These are phyloP conservation scores for Suillus tomentosus DNA, from an alignment of 768 basidiomycete species.

Conservation along the genomic window DNA sequence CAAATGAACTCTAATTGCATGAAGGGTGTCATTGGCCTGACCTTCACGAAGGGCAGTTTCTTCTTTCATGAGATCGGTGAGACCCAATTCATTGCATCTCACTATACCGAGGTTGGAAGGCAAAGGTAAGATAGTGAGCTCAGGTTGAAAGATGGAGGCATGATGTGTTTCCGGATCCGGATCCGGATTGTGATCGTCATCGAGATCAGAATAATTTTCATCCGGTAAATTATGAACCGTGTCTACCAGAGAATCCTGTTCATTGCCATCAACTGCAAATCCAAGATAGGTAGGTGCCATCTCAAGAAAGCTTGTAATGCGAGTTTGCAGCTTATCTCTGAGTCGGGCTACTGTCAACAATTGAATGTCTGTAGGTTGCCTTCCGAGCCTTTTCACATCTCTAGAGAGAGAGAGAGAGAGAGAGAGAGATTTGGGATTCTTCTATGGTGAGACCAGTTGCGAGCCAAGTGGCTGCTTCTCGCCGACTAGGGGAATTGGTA, in stretches of 20 bases:
- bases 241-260: not conserved
- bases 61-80: conserved; percentile 3
- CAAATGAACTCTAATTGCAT: conserved; percentile 10
- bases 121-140: not conserved
- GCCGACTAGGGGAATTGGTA: too few species aligned
- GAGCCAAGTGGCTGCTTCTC: too few species aligned
- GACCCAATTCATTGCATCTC: not conserved
- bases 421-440: too few species aligned
- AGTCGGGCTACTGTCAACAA: too few species aligned
- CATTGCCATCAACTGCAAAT: not conserved
- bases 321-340: too few species aligned
- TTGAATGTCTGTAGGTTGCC: too few species aligned
- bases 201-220: not conserved
- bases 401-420: too few species aligned
- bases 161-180: not conserved
- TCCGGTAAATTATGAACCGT: too few species aligned
- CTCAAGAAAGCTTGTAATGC: not conserved
- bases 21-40: conserved; percentile 23
- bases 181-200: not conserved
- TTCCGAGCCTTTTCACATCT: too few species aligned
- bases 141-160: not conserved
- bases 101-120: conserved; percentile 1
- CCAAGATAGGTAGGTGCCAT: not conserved
- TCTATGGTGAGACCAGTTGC: too few species aligned
- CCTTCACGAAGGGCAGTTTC: conserved; percentile 14